Base-by-base conservation (phyloP, 257 asterid species). In the Misopates orontium region DNA sequence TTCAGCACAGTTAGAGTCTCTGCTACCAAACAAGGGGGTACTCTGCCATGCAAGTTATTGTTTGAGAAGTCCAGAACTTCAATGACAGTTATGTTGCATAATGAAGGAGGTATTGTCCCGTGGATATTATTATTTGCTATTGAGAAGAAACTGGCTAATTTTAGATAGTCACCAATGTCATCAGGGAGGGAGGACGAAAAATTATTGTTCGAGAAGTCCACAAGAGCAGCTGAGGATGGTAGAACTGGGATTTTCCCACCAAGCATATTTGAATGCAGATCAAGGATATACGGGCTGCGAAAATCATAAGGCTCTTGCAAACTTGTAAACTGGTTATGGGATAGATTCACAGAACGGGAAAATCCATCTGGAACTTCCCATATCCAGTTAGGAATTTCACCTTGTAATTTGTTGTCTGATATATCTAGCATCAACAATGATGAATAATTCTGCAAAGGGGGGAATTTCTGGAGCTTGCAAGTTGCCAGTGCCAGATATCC, bases 381-480 rank as follows among this genome's bases (percentile, higher is more conserved):
- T 4, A 84, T 1, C 85, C 85, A 87, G 31, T 65, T 84, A 5
- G 90, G 90, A 36, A 84, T 82, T 70, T 77, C 85, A 18, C 95
- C 90, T 2, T 42, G 15, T 50, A 86, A 51, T 40, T 56, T 71
- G 68, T 84, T 86, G 32, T 66, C 54, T 1, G 95, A 82, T 48
- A 86, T 81, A 69, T 84, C 95, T 0, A 86, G 66, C 83, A 71
- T 64, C 66, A 15, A 63, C 31, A 86, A 41, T 16, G 78, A 68
- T 51, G 87, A 51, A 4, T 77, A 83, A 64, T 50, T 75, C 60
- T 28, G 36, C 83, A 54, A 56, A 50, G 63, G n/a, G 3, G 84
- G 92, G 22, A 81, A 22, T 19, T 69, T 81, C 47, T 73, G 62
- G 62, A 87, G 51, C 17, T 78, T 82, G 79, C 95, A 85, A 19